These are phyloP conservation scores for Saccharomycopsis sp. DNA, from an alignment of 805 yeast species.

Conservation along the genomic window DNA sequence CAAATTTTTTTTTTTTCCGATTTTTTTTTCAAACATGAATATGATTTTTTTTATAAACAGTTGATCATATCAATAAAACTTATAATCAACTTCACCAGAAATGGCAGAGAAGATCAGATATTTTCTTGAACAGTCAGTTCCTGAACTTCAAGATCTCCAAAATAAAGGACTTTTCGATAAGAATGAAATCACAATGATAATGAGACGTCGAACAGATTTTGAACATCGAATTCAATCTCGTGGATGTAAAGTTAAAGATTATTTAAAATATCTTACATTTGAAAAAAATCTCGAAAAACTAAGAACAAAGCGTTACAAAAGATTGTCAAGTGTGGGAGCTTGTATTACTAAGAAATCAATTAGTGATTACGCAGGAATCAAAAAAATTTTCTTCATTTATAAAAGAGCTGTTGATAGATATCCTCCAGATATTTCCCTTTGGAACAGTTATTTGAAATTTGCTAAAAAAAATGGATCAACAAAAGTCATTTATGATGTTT, in stretches of 20 bases:
- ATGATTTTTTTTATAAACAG: too few species aligned
- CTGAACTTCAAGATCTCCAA: constrained; percentile 83
- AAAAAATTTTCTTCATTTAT: constrained; percentile 72
- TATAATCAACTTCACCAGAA: too few species aligned
- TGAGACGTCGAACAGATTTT: constrained; percentile 91
- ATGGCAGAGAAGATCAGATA: constrained; percentile 39
- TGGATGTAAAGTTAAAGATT: constrained; percentile 72
- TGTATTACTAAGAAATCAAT: constrained; percentile 51
- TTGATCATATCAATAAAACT: too few species aligned
- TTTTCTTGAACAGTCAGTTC: constrained; percentile 61
- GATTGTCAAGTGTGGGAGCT: constrained; percentile 47
- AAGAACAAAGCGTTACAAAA: constrained; percentile 55
- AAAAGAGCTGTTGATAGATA: constrained; percentile 75
- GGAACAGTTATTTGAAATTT: constrained; percentile 67
- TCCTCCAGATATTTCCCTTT: constrained; percentile 65
- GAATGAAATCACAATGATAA: constrained; percentile 70
- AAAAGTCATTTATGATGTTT: constrained; percentile 63
- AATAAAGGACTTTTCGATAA: constrained; percentile 73
- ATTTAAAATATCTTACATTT: constrained; percentile 64
- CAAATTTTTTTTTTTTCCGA: background rate
- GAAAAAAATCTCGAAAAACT: constrained; percentile 73
- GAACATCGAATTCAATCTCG: constrained; percentile 84
- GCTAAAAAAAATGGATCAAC: constrained; percentile 60
- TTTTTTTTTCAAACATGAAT: too few species aligned
- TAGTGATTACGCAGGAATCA: constrained; percentile 79